Percentiles rank a stretch among this genome's conserved stretches.
These are phyloP conservation scores for Termitomyces sp. DNA, from an alignment of 768 basidiomycete species.

Conservation along the genomic window DNA sequence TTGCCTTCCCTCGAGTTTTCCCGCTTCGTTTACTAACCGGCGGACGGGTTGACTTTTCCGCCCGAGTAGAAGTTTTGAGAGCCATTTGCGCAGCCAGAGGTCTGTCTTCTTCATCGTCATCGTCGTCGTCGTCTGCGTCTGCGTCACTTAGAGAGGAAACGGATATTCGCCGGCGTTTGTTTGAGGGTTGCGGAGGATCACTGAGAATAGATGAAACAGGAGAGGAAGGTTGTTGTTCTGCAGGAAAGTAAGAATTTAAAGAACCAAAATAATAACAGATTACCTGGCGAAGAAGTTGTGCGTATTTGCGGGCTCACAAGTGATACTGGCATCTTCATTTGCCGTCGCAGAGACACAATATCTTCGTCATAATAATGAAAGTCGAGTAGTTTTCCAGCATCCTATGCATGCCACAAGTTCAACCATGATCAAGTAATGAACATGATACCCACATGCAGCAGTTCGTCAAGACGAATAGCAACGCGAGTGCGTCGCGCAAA, in stretches of 20 bases:
- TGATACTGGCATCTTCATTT: conserved; percentile 54
- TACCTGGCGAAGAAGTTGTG: conserved; percentile 48
- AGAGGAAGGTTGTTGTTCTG: conserved; percentile 31
- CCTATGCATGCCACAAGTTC: conserved; percentile 35
- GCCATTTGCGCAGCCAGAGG: conserved; percentile 48
- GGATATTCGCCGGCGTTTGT: conserved; percentile 51
- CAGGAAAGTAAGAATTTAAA: conserved; percentile 5
- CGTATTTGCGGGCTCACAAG: conserved; percentile 42
- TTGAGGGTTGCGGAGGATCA: conserved; percentile 39
- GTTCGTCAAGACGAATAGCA: conserved; percentile 76
- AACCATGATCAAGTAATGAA: neutral
- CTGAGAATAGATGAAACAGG: conserved; percentile 46
- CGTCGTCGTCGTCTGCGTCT: conserved; percentile 25
- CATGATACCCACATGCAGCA: conserved; percentile 57
- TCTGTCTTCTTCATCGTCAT: conserved; percentile 54
- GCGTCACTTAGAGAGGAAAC: conserved; percentile 47
- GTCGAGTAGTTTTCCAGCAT: conserved; percentile 69
- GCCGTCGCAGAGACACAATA: conserved; percentile 61
- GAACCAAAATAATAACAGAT: conserved; percentile 11
- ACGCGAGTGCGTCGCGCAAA: conserved; percentile 68
- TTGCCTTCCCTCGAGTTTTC: conserved; percentile 53
- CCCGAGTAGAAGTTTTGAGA: conserved; percentile 18
- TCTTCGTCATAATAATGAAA: conserved; percentile 72
- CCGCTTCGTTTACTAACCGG: conserved; percentile 20
- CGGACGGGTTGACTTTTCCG: conserved; percentile 24